These are phyloP conservation scores for Eucalyptus grandis DNA, from an alignment of 345 rosid species.

Conservation along the genomic window DNA sequence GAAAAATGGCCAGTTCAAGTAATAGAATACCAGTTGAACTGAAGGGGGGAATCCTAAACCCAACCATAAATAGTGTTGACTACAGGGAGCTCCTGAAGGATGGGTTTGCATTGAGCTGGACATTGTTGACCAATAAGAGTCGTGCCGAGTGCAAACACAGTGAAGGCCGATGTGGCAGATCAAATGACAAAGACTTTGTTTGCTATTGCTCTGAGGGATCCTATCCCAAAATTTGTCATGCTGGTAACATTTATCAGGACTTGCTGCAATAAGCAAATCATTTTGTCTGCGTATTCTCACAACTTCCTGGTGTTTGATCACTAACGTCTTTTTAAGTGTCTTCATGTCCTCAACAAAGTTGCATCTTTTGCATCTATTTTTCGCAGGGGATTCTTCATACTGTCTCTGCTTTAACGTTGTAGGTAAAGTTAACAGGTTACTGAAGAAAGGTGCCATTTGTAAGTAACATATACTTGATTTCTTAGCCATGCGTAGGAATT, in stretches of 20 bases:
- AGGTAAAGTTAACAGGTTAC: background rate
- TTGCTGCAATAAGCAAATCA: background rate
- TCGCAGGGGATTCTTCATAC: background rate
- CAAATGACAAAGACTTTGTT: background rate
- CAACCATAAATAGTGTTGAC: background rate
- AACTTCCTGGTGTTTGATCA: background rate
- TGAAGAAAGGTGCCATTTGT: background rate
- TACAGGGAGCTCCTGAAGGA: background rate
- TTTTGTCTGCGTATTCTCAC: no score
- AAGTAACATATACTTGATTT: background rate
- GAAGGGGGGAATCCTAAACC: background rate
- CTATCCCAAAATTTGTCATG: background rate
- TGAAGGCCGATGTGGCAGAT: constrained; percentile 10
- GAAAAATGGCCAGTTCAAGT: background rate
- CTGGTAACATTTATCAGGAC: background rate
- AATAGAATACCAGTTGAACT: background rate
- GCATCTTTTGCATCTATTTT: background rate
- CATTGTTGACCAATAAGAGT: background rate
- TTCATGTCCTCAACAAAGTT: background rate
- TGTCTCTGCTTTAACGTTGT: background rate
- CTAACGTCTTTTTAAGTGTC: background rate
- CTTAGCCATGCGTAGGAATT: background rate
- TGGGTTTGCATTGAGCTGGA: constrained; percentile 4
- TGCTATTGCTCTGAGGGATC: constrained; percentile 12
- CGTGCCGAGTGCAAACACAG: background rate